Evolutionary conservation across 2,329 filamentous ascomycete species (phyloP).

Genomic region (Trichoderma aggressivum): DNA sequence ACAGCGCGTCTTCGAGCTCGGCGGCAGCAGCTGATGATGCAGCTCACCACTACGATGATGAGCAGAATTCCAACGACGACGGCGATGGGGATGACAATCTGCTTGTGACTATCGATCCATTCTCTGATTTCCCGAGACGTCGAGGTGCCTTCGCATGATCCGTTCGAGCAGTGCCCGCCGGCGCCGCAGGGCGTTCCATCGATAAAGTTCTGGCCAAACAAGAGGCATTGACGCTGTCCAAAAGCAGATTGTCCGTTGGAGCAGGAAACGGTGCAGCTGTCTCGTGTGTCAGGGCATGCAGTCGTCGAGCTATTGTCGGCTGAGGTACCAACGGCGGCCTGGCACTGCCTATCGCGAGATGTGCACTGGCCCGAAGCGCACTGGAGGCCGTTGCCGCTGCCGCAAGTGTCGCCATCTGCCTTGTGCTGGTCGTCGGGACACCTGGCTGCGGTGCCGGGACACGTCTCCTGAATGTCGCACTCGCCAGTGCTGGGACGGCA

Average conservation of each 20-base stretch:
- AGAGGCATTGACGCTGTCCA: slow-evolving; percentile 56
- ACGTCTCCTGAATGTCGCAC: slow-evolving; percentile 84
- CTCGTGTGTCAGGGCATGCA: slow-evolving; percentile 57
- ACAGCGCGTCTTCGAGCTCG: slow-evolving; percentile 26
- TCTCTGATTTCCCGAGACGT: slow-evolving; percentile 66
- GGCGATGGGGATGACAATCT: slow-evolving; percentile 77
- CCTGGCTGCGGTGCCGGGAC: slow-evolving; percentile 65
- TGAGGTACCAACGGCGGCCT: slow-evolving; percentile 73
- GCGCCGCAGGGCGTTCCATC: slow-evolving; percentile 84
- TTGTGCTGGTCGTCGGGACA: slow-evolving; percentile 73
- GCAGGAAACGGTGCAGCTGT: slow-evolving; percentile 73
- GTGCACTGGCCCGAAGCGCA: slow-evolving; percentile 96
- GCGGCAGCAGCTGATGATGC: slow-evolving; percentile 51
- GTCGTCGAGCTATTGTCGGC: slow-evolving; percentile 72
- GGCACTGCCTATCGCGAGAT: slow-evolving; percentile 84
- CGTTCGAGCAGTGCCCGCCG: slow-evolving; percentile 75
- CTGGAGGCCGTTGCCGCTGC: slow-evolving; percentile 62
- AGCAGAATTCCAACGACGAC: slow-evolving; percentile 69
- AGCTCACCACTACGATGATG: slow-evolving; percentile 65
- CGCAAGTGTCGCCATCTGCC: slow-evolving; percentile 70
- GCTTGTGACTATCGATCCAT: slow-evolving; percentile 75
- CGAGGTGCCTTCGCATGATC: slow-evolving; percentile 69
- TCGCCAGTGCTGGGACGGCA: slow-evolving; percentile 76
- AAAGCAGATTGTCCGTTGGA: slow-evolving; percentile 41
- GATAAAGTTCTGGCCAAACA: slow-evolving; percentile 84